Conservation (phyloP, 1,284 basidiomycete species). For the Irpex sp. region DNA sequence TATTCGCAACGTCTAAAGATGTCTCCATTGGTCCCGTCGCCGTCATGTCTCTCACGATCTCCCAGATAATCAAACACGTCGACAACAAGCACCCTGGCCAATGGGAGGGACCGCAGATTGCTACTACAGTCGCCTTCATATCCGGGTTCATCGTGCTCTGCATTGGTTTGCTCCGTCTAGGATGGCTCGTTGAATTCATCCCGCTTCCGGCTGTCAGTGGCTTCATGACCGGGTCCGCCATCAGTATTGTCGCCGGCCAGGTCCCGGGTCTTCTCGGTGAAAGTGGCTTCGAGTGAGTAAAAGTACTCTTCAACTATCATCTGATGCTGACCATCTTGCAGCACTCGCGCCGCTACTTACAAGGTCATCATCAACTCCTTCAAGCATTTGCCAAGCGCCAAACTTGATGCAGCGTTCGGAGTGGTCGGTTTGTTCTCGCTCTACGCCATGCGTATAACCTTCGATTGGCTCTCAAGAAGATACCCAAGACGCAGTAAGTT, state of each 20-base stretch:
- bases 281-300: constrained; percentile 68
- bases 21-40: constrained; percentile 95
- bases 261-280: constrained; percentile 85
- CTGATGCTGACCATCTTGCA: constrained; percentile 24
- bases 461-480: constrained; percentile 52
- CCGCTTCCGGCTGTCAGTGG: constrained; percentile 88
- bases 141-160: constrained; percentile 92
- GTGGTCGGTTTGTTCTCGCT: constrained; percentile 70
- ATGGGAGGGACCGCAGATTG: constrained; percentile 73
- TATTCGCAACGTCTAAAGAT: constrained; percentile 93
- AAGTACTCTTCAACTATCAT: background rate
- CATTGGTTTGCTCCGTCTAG: constrained; percentile 87
- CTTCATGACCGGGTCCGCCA: constrained; percentile 89
- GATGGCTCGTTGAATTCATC: constrained; percentile 96
- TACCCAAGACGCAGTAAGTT: constrained; percentile 62
- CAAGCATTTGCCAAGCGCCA: constrained; percentile 71
- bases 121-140: constrained; percentile 81
- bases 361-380: constrained; percentile 88
- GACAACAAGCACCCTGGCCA: constrained; percentile 43
- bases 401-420: constrained; percentile 88
- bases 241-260: constrained; percentile 84
- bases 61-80: constrained; percentile 74
- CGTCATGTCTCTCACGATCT: constrained; percentile 95
- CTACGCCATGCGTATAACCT: constrained; percentile 70
- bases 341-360: constrained; percentile 83